Evolutionary conservation across 2,329 filamentous ascomycete genomes (phyloP), one percentile per base, ranked within the genome.

Genomic region (Diaporthe velutina): DNA sequence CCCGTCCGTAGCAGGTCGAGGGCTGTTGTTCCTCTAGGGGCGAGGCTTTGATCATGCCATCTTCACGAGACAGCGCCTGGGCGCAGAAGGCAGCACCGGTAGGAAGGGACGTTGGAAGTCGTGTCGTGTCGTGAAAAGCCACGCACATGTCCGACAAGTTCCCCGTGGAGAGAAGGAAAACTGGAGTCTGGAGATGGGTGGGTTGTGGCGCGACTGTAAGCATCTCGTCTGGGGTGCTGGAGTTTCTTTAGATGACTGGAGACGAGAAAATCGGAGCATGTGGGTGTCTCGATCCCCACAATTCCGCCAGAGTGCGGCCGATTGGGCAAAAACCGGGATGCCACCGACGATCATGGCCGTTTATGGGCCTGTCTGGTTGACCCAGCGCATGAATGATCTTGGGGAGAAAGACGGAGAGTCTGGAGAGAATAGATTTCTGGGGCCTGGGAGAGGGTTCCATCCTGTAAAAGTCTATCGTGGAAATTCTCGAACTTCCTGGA

Each of bases 111-210:
- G 33, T 64, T 54, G 33, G 17, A 40, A 19, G 4, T 8, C 8
- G 38, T 52, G 42, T 40, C 58, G 35, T 64, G 40, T 30, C 35
- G 50, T 55, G 25, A 22, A 33, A 19, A 38, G 12, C 25, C 30
- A 33, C 42, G 67, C 38, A 33, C 38, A 61, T 55, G 30, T 45
- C 55, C 58, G 30, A 61, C 57, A 30, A 38, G 55, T 38, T 40
- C 73, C 73, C 68, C 73, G 22, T 72, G 68, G 73, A 74, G 73
- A 64, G 45, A 13, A n/a, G 25, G 48, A 66, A 52, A 55, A 64
- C 38, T 74, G 73, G 73, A 74, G 58, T 74, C 68, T 72, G 73
- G 68, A 72, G 73, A 60, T 66, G 50, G 42, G 68, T 72, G 68
- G 73, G 50, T 61, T 54, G 45, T 50, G 38, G 52, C 42, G 30